Evolutionary conservation across 1,139 yeast species (phyloP), one percentile per base, ranked within the genome.

Genomic region (Candida gigantensis): DNA sequence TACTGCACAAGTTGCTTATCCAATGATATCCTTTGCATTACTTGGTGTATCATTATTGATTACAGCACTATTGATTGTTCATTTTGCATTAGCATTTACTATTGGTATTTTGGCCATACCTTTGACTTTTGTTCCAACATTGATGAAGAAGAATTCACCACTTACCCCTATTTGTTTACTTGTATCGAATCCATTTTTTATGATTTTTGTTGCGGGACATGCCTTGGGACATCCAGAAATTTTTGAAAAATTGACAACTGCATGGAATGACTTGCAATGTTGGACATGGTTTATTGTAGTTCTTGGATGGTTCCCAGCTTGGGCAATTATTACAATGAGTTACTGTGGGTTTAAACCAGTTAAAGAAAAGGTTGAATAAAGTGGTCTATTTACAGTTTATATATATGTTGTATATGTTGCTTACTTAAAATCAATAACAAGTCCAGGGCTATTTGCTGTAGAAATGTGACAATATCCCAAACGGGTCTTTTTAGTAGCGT

Each of bases 251-350:
- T 63, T 87, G 17, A 57, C 81, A 11, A 67, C 75, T 18, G 79
- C 89, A 2, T 86, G 92, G 85, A 56, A 67, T 24, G 79, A 81
- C 25, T 63, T 86, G 39, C 86, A 84, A 45, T 82, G 86, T 44
- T 88, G 96, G 94, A 86, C 96, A 0, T 88, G 96, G 95, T 74
- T 77, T 41, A 76, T 87, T 14, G 59, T 89, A 4, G 68, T 80
- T 34, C 65, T 84, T 28, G 84, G 89, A 0, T 89, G 96, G 96
- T 62, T 82, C 34, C 95, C 97, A 1, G 73, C 81, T 2, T 90
- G 97, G 97, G 39, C 79, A 2, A 60, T 75, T 16, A 65, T 77
- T 13, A 69, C 77, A 1, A 35, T 60, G 17, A 53, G 60, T 33
- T 56, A 37, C 19, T 32, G 34, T 11, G 37, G 35, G 3, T 40